These are phyloP conservation scores for Liquidambar formosana DNA, from an alignment of 164 flowering plant genomes.

Conservation along the genomic window DNA sequence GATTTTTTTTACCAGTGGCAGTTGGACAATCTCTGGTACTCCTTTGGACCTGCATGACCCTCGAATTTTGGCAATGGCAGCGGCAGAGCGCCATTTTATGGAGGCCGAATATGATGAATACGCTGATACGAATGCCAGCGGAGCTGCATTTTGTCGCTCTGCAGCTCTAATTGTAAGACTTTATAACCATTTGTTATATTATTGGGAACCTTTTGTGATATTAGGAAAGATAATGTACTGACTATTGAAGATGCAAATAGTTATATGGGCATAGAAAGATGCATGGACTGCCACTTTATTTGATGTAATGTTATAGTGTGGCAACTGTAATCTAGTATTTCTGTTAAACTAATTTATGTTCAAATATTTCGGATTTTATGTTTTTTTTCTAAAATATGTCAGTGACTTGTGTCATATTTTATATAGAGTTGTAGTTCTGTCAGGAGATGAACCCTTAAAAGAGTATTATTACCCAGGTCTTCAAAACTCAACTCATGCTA, in stretches of 20 bases:
- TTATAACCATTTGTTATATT: not conserved
- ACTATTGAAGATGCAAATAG: not conserved
- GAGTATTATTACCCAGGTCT: too few species aligned
- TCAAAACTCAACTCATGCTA: too few species aligned
- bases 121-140: constrained; percentile 65
- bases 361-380: too few species aligned
- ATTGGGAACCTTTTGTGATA: too few species aligned
- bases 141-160: constrained; percentile 88
- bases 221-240: not conserved
- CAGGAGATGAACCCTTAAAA: too few species aligned
- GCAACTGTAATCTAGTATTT: not conserved
- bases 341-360: not conserved
- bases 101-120: constrained; percentile 86
- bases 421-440: too few species aligned
- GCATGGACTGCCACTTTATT: not conserved
- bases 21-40: constrained; percentile 65
- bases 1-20: constrained; percentile 40
- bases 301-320: not conserved
- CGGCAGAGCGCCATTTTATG: constrained; percentile 73
- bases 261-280: not conserved
- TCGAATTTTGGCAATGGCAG: constrained; percentile 74
- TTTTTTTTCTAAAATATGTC: too few species aligned
- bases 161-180: constrained; percentile 78
- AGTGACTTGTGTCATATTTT: too few species aligned
- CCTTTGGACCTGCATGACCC: constrained; percentile 68